A percentile compares a stretch with the other conserved stretches of the same genome.
Evolutionary conservation across 2,329 filamentous ascomycete species (phyloP).

Genomic region (Penicillium hesseltinei): DNA sequence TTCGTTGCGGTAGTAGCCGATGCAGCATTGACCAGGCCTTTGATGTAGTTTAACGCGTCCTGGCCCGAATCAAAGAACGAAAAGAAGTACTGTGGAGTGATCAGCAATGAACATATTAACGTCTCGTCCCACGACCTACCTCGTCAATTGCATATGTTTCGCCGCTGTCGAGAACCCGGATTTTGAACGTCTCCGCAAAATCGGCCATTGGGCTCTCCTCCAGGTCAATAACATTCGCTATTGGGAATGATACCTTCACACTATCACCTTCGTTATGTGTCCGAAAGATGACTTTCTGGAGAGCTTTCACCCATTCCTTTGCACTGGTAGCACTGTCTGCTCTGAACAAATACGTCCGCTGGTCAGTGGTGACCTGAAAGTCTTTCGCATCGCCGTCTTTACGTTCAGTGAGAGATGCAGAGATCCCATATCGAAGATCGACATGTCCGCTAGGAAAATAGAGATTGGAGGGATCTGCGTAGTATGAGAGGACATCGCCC

Average conservation of each 20-base stretch:
- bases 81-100: conserved; percentile 77
- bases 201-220: conserved; percentile 89
- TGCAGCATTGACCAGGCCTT: conserved; percentile 67
- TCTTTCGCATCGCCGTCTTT: conserved; percentile 67
- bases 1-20: conserved; percentile 47
- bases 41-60: conserved; percentile 77
- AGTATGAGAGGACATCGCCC: conserved; percentile 89
- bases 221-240: conserved; percentile 85
- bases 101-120: conserved; percentile 14
- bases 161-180: conserved; percentile 87
- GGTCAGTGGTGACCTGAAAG: conserved; percentile 78
- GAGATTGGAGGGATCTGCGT: conserved; percentile 74
- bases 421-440: conserved; percentile 87
- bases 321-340: conserved; percentile 86
- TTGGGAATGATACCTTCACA: conserved; percentile 89
- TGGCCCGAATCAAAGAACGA: conserved; percentile 87
- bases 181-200: conserved; percentile 89
- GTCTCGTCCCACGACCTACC: conserved; percentile 46
- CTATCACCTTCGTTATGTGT: conserved; percentile 96
- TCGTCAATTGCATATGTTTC: conserved; percentile 96
- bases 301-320: conserved; percentile 91
- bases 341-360: conserved; percentile 80
- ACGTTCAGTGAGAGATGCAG: conserved; percentile 68
- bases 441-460: conserved; percentile 93
- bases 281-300: conserved; percentile 92